Evolutionary conservation across 163 green algal species (phyloP).

Genomic region (Scenedesmus sp.): DNA sequence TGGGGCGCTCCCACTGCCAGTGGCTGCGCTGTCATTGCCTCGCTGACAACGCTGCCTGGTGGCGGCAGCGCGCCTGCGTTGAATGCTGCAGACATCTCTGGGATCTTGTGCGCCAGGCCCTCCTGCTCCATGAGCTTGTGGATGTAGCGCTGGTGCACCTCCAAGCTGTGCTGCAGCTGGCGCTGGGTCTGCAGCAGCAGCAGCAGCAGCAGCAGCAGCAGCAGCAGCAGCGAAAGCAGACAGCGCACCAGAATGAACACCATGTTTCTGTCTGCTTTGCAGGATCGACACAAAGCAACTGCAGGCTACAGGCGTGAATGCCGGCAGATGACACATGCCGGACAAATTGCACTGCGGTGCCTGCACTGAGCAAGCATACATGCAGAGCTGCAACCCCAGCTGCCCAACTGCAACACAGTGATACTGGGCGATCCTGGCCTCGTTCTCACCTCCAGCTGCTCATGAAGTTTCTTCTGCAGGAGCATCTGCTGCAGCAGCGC

Average conservation of each 20-base stretch:
- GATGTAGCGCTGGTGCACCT: conserved; percentile 90
- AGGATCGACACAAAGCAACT: background rate
- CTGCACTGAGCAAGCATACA: background rate
- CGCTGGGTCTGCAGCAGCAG: conserved; percentile 72
- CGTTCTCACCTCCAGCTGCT: conserved; percentile 84
- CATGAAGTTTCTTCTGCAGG: conserved; percentile 89
- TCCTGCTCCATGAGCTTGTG: conserved; percentile 80
- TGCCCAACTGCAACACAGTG: too few species aligned
- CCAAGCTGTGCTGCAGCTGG: conserved; percentile 87
- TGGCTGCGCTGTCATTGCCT: conserved; percentile 34
- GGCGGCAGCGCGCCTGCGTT: background rate
- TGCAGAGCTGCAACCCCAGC: background rate
- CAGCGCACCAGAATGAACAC: background rate
- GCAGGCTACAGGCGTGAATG: background rate
- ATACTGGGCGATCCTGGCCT: too few species aligned
- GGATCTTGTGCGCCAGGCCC: conserved; percentile 49
- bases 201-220: background rate
- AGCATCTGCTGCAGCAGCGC: conserved; percentile 89
- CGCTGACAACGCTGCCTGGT: conserved; percentile 34
- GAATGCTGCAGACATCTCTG: conserved; percentile 42
- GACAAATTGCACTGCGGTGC: background rate
- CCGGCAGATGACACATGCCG: background rate
- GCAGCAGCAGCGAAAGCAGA: background rate
- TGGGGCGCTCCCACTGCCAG: background rate
- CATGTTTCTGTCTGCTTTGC: background rate